Conservation (phyloP, 352 stramenopile species). For the Phytophthora fragariae region DNA sequence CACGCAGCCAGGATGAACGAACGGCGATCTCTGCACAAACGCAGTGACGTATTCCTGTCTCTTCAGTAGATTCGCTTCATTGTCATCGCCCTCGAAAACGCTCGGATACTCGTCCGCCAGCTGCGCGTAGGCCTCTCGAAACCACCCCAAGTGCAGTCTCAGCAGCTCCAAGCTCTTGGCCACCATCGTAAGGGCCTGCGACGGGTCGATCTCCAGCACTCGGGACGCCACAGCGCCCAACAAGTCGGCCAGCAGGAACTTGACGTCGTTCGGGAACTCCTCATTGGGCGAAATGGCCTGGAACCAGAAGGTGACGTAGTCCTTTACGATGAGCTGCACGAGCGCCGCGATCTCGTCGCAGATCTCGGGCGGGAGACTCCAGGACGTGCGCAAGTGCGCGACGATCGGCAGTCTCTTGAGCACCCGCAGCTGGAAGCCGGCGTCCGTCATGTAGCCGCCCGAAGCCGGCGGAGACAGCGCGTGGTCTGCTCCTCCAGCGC, state of each 20-base stretch:
- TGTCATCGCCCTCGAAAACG: slow-evolving; percentile 65
- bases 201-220: slow-evolving; percentile 74
- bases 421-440: slow-evolving; percentile 60
- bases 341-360: slow-evolving; percentile 71
- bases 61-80: slow-evolving; percentile 56
- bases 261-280: slow-evolving; percentile 72
- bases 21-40: slow-evolving; percentile 66
- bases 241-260: slow-evolving; percentile 71
- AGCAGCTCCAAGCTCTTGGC: slow-evolving; percentile 73
- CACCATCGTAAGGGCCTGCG: slow-evolving; percentile 67
- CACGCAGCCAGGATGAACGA: slow-evolving; percentile 76
- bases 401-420: slow-evolving; percentile 67
- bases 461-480: neutral
- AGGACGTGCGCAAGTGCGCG: slow-evolving; percentile 69
- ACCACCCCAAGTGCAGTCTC: slow-evolving; percentile 80
- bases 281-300: slow-evolving; percentile 67
- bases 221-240: slow-evolving; percentile 62
- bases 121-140: slow-evolving; percentile 77
- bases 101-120: slow-evolving; percentile 65
- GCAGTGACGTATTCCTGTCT: slow-evolving; percentile 64
- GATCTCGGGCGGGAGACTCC: slow-evolving; percentile 59
- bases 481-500: slow-evolving; percentile 8
- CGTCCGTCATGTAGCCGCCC: slow-evolving; percentile 40
- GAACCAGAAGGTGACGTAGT: slow-evolving; percentile 81
- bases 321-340: slow-evolving; percentile 53